Base-by-base conservation (phyloP, 345 rosid genomes). In the Iberis pinnata region DNA sequence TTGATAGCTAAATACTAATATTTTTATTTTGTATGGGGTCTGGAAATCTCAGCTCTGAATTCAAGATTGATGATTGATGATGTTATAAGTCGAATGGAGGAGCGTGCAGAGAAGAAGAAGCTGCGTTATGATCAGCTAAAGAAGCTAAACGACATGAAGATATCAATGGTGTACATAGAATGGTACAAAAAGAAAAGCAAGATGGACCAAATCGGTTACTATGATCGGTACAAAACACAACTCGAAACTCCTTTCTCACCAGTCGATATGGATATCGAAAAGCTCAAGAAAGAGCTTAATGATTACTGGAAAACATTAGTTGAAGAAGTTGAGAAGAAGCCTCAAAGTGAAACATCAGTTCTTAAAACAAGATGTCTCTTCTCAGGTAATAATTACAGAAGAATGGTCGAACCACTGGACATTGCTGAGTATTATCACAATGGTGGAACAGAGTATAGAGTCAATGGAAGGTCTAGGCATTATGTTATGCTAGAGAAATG, bases 391-490 rank as follows among this genome's bases (percentile, higher is more conserved):
- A 76, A 68, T 31, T 88, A 79, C 46, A 58, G 84, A 47, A 79
- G 92, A 50, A 58, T 88, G 80, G 55, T 85, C 5, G 95, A 88
- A 29, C 97, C 95, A 0, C 89, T 88, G 12, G 80, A 76, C n/a
- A 78, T 88, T 24, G 89, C 95, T n/a, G 80, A 81, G 1, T 74
- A 64, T 65, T 83, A 89, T 48, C 46, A 1, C 11, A 22, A 6
- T 1, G 75, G 74, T 18, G 2, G 6, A 2, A 56, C 22, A 13
- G 57, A 67, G 57, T 86, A 86, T 43, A 13, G 15, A 24, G 12
- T 18, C 8, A 0, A 22, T 3, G 84, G 83, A 57, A 74, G 97
- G 41, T 56, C 78, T 2, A 38, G 0, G 13, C 95, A 81, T 51
- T 83, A 56, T 59, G 51, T n/a, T 8, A 60, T 67, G 69, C 50